A percentile compares a stretch with the other conserved stretches of the same genome.
These are phyloP conservation scores for Lecanicillium sp. DNA, from an alignment of 2,329 filamentous ascomycete species.

Conservation along the genomic window DNA sequence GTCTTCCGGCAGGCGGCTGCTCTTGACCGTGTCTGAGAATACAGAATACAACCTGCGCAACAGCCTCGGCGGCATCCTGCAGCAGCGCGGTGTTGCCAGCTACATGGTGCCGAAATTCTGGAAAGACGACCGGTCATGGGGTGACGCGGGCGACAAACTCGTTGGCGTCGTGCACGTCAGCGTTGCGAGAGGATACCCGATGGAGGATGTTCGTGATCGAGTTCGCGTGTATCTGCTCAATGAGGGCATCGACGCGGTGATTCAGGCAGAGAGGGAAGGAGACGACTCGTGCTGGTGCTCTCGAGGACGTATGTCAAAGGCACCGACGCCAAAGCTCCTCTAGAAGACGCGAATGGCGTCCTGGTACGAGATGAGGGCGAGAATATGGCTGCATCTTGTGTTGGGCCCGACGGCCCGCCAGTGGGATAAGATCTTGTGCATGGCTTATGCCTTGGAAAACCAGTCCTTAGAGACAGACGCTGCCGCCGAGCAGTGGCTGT, in stretches of 20 bases:
- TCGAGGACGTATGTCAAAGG: slow-evolving; percentile 20
- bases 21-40: slow-evolving; percentile 77
- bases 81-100: slow-evolving; percentile 73
- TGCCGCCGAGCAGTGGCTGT: too few species aligned
- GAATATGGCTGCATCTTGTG: too few species aligned
- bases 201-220: slow-evolving; percentile 78
- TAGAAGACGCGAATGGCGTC: slow-evolving; percentile 15
- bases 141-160: slow-evolving; percentile 43
- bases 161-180: slow-evolving; percentile 82
- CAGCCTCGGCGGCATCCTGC: slow-evolving; percentile 72
- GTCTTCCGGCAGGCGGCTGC: slow-evolving; percentile 71
- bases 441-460: too few species aligned
- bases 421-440: too few species aligned
- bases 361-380: too few species aligned
- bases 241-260: slow-evolving; percentile 69
- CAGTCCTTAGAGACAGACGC: too few species aligned
- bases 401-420: too few species aligned
- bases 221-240: slow-evolving; percentile 62
- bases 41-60: slow-evolving; percentile 84
- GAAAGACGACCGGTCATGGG: slow-evolving; percentile 61
- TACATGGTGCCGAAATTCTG: slow-evolving; percentile 89
- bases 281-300: slow-evolving; percentile 57
- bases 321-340: slow-evolving; percentile 23
- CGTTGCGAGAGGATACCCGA: slow-evolving; percentile 59
- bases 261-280: slow-evolving; percentile 83